These are phyloP conservation scores for Candida sojae DNA, from an alignment of 1,139 yeast species.

Conservation along the genomic window DNA sequence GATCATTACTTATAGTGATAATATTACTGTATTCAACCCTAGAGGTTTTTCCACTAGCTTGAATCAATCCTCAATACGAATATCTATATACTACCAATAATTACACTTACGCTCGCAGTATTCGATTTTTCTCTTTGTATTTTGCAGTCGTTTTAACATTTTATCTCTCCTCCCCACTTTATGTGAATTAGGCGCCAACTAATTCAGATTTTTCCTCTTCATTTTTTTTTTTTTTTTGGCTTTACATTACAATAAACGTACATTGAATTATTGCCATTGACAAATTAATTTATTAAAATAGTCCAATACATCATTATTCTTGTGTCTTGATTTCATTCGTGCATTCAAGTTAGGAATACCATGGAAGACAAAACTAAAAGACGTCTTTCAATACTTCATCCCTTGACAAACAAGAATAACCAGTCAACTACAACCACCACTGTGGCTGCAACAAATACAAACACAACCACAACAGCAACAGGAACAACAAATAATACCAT, in stretches of 20 bases:
- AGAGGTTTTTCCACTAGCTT: too few relatives aligned
- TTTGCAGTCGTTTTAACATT: constrained; percentile 1
- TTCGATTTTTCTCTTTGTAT: neutral
- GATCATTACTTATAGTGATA: too few relatives aligned
- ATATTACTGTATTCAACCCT: too few relatives aligned
- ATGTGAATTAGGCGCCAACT: neutral
- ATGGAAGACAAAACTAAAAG: constrained; percentile 5
- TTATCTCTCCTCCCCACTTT: neutral
- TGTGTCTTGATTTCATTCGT: too few relatives aligned
- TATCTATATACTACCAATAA: neutral
- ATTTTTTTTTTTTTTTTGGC: neutral
- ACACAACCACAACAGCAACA: neutral
- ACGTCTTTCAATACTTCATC: constrained; percentile 2
- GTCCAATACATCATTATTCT: too few relatives aligned
- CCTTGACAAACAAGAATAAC: neutral
- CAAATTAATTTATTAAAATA: neutral
- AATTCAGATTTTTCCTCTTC: neutral
- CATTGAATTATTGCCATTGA: neutral
- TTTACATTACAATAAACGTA: neutral
- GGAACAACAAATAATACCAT: neutral
- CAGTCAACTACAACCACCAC: neutral
- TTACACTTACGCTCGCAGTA: neutral
- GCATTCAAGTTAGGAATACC: neutral
- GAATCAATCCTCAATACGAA: too few relatives aligned
- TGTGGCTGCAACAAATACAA: neutral